Evolutionary conservation across 1,284 basidiomycete species (phyloP).

Genomic region (Meira miltonrushii): DNA sequence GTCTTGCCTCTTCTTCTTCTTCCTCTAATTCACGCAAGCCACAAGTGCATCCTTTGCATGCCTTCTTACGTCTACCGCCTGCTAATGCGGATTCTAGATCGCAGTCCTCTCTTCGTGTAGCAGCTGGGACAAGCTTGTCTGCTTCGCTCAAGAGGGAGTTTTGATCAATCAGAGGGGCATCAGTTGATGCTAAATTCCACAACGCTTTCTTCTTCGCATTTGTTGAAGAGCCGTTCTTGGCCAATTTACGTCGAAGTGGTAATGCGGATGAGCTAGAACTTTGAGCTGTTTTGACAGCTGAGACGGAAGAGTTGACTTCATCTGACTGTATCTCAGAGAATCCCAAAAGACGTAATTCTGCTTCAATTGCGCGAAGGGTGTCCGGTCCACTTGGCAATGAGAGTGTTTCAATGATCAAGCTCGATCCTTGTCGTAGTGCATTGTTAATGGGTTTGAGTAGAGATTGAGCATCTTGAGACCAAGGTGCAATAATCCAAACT

Average conservation of each 20-base stretch:
- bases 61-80: conserved; percentile 39
- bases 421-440: conserved; percentile 3
- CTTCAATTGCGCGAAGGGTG: conserved; percentile 3
- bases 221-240: not conserved
- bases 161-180: conserved; percentile 29
- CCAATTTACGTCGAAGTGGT: conserved; percentile 36
- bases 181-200: conserved; percentile 38
- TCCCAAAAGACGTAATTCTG: not conserved
- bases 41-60: conserved; percentile 52
- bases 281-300: not conserved
- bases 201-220: conserved; percentile 36
- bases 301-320: not conserved
- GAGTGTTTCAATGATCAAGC: conserved; percentile 3
- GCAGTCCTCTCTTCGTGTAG: conserved; percentile 45
- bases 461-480: not conserved
- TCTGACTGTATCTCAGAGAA: not conserved
- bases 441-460: not conserved
- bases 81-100: conserved; percentile 35
- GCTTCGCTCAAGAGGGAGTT: conserved; percentile 33
- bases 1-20: conserved; percentile 31
- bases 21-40: conserved; percentile 49
- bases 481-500: not conserved
- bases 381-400: conserved; percentile 1
- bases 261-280: conserved; percentile 1
- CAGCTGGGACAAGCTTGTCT: conserved; percentile 32